Conservation (phyloP, 2,329 filamentous ascomycete species). For the Nothomitra cinnamomea region DNA sequence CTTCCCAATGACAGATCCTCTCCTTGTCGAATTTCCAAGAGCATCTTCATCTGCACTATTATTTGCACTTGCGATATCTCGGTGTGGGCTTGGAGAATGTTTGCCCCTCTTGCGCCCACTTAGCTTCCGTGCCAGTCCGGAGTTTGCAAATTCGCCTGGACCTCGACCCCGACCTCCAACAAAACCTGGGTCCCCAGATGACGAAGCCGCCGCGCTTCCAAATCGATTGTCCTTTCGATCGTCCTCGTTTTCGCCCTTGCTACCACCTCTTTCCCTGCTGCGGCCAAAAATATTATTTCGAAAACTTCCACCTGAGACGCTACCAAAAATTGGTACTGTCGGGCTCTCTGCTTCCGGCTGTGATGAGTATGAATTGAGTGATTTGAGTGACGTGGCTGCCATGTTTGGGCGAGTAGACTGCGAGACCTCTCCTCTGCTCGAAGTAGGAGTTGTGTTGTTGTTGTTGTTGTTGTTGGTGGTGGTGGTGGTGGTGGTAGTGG, state of each 20-base stretch:
- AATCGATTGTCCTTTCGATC: background rate
- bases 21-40: background rate
- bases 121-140: background rate
- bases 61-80: background rate
- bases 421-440: background rate
- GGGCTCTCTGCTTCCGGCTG: background rate
- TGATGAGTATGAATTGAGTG: background rate
- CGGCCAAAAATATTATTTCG: constrained; percentile 3
- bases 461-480: too few relatives aligned
- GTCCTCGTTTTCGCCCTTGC: constrained; percentile 1
- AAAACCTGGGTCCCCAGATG: background rate
- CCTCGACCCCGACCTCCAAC: constrained; percentile 1
- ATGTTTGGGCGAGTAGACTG: background rate
- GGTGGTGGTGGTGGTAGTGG: too few relatives aligned
- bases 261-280: background rate
- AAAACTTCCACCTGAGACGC: background rate
- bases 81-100: constrained; percentile 1
- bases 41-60: constrained; percentile 6
- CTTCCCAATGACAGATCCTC: constrained; percentile 7
- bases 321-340: background rate
- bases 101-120: constrained; percentile 1
- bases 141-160: constrained; percentile 1
- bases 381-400: background rate
- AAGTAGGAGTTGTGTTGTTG: background rate
- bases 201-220: background rate